Evolutionary conservation across 2,329 filamentous ascomycete genomes (phyloP).

Genomic region (Ceratocystis albifundus): DNA sequence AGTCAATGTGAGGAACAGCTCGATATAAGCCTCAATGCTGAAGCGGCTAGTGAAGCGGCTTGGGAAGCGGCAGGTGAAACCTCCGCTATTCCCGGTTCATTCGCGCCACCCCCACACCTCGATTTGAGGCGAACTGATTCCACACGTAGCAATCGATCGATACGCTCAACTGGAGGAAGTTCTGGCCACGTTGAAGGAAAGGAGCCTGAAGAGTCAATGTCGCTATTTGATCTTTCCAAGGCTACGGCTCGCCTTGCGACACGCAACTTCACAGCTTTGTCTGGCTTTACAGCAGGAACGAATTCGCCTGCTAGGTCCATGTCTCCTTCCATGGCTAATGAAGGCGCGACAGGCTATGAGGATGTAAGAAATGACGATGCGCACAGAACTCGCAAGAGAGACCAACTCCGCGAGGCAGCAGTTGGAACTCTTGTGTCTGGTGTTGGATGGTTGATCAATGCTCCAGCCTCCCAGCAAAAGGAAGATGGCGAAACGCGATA

Average conservation of each 20-base stretch:
- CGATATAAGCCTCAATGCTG: slow-evolving; percentile 51
- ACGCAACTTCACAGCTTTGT: slow-evolving; percentile 46
- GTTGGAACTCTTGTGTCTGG: slow-evolving; percentile 56
- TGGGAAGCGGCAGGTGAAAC: slow-evolving; percentile 57
- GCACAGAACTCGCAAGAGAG: slow-evolving; percentile 47
- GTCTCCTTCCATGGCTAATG: slow-evolving; percentile 27
- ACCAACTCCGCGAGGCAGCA: slow-evolving; percentile 55
- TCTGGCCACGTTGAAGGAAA: slow-evolving; percentile 22
- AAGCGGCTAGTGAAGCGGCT: slow-evolving; percentile 55
- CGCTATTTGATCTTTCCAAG: slow-evolving; percentile 51
- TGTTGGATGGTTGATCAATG: slow-evolving; percentile 51
- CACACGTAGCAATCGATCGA: background rate
- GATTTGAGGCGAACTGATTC: slow-evolving; percentile 16
- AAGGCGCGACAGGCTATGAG: slow-evolving; percentile 20
- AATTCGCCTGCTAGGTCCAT: slow-evolving; percentile 27
- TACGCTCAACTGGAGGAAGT: background rate
- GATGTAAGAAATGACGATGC: slow-evolving; percentile 25
- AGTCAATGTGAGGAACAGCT: slow-evolving; percentile 69
- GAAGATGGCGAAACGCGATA: background rate
- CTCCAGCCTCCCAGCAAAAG: slow-evolving; percentile 19
- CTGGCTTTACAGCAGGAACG: slow-evolving; percentile 33
- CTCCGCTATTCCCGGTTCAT: slow-evolving; percentile 45
- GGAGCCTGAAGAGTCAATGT: slow-evolving; percentile 50
- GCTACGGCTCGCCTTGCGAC: slow-evolving; percentile 50
- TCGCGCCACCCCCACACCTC: slow-evolving; percentile 30